These are phyloP conservation scores for Pleomassaria siparia DNA, from an alignment of 2,329 filamentous ascomycete genomes.

Conservation along the genomic window DNA sequence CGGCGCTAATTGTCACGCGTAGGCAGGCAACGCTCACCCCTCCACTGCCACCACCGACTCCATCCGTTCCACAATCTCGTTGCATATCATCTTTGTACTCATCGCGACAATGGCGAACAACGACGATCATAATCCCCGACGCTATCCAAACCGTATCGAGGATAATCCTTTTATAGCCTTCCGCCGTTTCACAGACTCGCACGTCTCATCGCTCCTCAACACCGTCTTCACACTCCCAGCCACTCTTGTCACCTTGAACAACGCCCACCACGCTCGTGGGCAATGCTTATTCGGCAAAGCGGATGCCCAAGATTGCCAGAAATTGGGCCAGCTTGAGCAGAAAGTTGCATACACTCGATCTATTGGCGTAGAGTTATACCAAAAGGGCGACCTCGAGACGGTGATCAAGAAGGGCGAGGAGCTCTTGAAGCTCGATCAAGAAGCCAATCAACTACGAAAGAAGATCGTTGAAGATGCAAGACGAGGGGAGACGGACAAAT, in stretches of 20 bases:
- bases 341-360: constrained; percentile 22
- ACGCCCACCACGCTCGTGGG: constrained; percentile 31
- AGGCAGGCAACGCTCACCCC: neutral
- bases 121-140: constrained; percentile 20
- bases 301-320: constrained; percentile 27
- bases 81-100: constrained; percentile 1
- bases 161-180: constrained; percentile 62
- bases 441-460: constrained; percentile 28
- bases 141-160: constrained; percentile 20
- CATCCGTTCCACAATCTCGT: neutral
- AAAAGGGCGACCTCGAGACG: constrained; percentile 27
- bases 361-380: constrained; percentile 29
- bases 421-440: constrained; percentile 26
- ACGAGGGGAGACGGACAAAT: neutral
- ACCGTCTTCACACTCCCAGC: constrained; percentile 49
- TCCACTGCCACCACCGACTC: neutral
- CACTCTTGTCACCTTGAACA: constrained; percentile 34
- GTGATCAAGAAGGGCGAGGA: constrained; percentile 37
- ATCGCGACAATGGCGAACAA: constrained; percentile 26
- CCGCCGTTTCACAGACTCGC: constrained; percentile 62
- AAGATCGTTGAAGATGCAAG: constrained; percentile 21
- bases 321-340: constrained; percentile 25
- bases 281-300: constrained; percentile 37
- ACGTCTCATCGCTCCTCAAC: constrained; percentile 57
- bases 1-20: neutral